Evolutionary conservation across 1,139 yeast species (phyloP).

Genomic region (Suhomyces atakaporum): DNA sequence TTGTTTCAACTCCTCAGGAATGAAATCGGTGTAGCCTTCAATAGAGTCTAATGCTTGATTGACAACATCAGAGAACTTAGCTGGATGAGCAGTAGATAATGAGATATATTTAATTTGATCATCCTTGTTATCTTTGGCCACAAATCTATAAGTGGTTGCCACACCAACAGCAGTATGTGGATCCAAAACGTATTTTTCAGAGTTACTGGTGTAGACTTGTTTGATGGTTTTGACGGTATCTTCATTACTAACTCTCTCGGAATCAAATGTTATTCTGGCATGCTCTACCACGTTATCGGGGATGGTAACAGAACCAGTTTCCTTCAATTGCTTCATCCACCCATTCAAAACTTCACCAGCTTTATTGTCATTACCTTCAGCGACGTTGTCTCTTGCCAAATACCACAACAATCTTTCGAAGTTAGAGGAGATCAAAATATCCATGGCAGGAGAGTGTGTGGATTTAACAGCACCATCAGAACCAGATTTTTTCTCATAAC

Average conservation of each 20-base stretch:
- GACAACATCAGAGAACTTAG: conserved; percentile 95
- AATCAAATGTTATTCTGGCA: conserved; percentile 70
- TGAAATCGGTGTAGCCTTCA: conserved; percentile 79
- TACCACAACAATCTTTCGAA: conserved; percentile 97
- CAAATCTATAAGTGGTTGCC: conserved; percentile 66
- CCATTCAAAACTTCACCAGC: conserved; percentile 72
- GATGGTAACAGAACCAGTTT: conserved; percentile 74
- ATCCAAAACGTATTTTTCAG: conserved; percentile 81
- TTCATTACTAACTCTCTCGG: conserved; percentile 77
- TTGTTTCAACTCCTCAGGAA: conserved; percentile 83
- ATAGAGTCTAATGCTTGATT: conserved; percentile 69
- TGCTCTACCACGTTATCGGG: conserved; percentile 63
- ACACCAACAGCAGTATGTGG: conserved; percentile 98
- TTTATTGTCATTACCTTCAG: conserved; percentile 56
- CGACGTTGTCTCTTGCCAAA: conserved; percentile 69
- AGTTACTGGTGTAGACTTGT: conserved; percentile 54
- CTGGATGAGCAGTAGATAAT: conserved; percentile 97
- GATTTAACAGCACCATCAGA: conserved; percentile 68
- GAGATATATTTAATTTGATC: conserved; percentile 62
- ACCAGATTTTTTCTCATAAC: conserved; percentile 65
- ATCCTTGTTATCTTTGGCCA: conserved; percentile 49
- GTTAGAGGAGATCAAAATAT: conserved; percentile 89
- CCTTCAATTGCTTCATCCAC: conserved; percentile 82
- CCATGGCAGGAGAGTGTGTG: conserved; percentile 98
- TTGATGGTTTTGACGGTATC: conserved; percentile 80